Percentiles rank a stretch among this genome's conserved stretches.
These are phyloP conservation scores for Limonomyces culmigenus DNA, from an alignment of 1,284 basidiomycete species.

Conservation along the genomic window DNA sequence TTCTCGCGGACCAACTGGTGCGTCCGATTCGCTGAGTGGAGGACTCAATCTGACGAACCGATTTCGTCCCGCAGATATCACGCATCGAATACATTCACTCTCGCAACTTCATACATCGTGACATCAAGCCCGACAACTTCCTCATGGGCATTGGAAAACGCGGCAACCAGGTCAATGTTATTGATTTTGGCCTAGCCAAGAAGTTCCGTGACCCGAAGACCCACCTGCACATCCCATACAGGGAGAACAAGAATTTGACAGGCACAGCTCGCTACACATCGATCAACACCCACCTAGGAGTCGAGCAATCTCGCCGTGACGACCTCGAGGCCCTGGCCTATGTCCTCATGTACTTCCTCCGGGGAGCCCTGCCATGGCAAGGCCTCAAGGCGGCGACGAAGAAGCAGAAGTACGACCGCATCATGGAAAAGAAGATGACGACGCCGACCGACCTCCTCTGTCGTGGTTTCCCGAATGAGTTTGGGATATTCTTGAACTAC, in stretches of 20 bases:
- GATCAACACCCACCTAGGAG: conserved; percentile 97
- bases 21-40: conserved; percentile 14
- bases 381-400: conserved; percentile 96
- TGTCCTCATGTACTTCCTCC: conserved; percentile 97
- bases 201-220: conserved; percentile 99
- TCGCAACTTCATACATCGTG: conserved; percentile 98
- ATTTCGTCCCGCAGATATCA: conserved; percentile 53
- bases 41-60: conserved; percentile 4
- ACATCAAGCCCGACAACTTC: conserved; percentile 99
- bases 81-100: conserved; percentile 99
- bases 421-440: conserved; percentile 99
- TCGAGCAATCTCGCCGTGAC: conserved; percentile 92
- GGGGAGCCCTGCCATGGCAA: conserved; percentile 93
- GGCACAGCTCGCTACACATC: conserved; percentile 98
- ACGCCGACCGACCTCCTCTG: conserved; percentile 91
- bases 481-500: conserved; percentile 95
- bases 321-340: conserved; percentile 94
- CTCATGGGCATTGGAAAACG: conserved; percentile 99
- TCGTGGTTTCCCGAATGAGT: conserved; percentile 95
- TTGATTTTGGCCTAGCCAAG: conserved; percentile 98
- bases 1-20: conserved; percentile 94
- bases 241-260: conserved; percentile 99
- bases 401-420: conserved; percentile 99
- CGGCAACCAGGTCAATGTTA: conserved; percentile 98
- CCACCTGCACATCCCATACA: conserved; percentile 96